Evolutionary conservation across 2,329 filamentous ascomycete genomes (phyloP).

Genomic region (Magnaporthiopsis rhizophila): DNA sequence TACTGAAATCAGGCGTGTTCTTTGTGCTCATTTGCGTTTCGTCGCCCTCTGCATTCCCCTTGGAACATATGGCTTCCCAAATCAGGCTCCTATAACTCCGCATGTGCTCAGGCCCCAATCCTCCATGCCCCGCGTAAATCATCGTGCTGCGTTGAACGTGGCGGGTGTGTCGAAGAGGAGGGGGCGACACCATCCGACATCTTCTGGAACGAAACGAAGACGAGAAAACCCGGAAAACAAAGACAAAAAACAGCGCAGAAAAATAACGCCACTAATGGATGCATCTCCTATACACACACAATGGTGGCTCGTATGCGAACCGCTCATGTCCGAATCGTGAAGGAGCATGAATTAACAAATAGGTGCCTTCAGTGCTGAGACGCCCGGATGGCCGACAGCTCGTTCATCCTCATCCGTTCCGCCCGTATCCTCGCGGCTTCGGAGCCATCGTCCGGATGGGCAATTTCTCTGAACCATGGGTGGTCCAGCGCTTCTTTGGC

Average conservation of each 20-base stretch:
- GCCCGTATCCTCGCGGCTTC: slow-evolving; percentile 57
- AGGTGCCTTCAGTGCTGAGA: background rate
- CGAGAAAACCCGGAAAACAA: background rate
- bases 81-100: slow-evolving; percentile 1
- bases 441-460: slow-evolving; percentile 57
- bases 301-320: background rate
- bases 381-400: background rate
- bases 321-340: background rate
- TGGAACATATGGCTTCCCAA: background rate
- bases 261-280: slow-evolving; percentile 1
- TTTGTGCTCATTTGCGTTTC: background rate
- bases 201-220: background rate
- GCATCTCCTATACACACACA: background rate
- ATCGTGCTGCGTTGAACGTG: background rate
- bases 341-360: background rate
- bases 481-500: slow-evolving; percentile 59
- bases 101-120: background rate
- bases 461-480: slow-evolving; percentile 59
- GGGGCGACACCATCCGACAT: background rate
- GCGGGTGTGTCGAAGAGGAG: background rate
- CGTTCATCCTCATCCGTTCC: slow-evolving; percentile 27
- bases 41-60: background rate
- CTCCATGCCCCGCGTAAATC: slow-evolving; percentile 1
- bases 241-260: background rate
- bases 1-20: background rate